Conservation (phyloP, 2,329 filamentous ascomycete species). For the Ophiosphaerella narmari region DNA sequence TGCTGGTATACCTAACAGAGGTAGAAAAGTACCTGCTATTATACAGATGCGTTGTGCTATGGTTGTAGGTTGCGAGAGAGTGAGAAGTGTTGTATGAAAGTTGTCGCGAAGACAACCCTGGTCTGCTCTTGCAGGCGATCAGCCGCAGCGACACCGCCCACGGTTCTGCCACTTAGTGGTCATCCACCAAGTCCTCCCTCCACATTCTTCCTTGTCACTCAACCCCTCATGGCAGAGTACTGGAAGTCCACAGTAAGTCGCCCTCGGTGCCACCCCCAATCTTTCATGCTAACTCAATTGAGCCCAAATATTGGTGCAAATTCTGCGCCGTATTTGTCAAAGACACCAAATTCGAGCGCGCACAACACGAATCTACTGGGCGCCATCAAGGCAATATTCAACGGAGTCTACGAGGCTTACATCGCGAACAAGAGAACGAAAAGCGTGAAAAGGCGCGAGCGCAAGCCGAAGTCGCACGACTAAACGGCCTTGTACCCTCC, state of each 20-base stretch:
- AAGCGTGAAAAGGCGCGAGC: conserved; percentile 81
- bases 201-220: neutral
- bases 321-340: conserved; percentile 89
- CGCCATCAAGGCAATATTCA: conserved; percentile 87
- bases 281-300: conserved; percentile 6
- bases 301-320: conserved; percentile 97
- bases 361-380: conserved; percentile 84
- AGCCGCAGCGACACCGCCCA: neutral
- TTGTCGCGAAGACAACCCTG: no score
- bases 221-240: conserved; percentile 82
- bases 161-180: neutral
- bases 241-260: conserved; percentile 85
- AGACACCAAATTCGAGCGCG: conserved; percentile 87
- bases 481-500: conserved; percentile 75
- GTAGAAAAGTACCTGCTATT: no score
- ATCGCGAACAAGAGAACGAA: conserved; percentile 80
- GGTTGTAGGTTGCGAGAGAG: neutral
- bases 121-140: neutral
- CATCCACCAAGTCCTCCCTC: neutral
- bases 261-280: neutral
- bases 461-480: conserved; percentile 79
- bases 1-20: neutral
- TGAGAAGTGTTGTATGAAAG: neutral
- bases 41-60: neutral
- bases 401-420: conserved; percentile 85